phyloP scores from a whole-genome alignment of 768 basidiomycete species.

The Pleurotus tuoliensis region DNA sequence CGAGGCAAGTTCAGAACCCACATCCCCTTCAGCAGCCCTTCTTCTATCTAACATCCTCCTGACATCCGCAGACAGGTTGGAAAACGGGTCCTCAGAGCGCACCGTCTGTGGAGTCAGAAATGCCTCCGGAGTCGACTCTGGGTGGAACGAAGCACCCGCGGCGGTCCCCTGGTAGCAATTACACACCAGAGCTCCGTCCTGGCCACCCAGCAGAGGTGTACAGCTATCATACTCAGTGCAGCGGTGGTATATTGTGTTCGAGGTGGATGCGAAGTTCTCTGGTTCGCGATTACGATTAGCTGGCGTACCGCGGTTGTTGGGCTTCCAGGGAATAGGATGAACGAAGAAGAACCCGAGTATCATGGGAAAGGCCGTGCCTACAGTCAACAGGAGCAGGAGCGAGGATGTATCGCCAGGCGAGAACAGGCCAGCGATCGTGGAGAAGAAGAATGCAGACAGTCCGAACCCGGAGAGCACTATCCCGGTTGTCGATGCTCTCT shows the following conservation, averaged over 20 bases:
- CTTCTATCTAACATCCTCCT: neutral
- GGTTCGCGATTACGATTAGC: conserved; percentile 9
- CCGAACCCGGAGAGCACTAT: conserved; percentile 86
- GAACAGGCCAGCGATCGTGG: conserved; percentile 62
- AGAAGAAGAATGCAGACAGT: conserved; percentile 91
- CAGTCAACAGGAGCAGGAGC: conserved; percentile 68
- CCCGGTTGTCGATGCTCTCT: conserved; percentile 74
- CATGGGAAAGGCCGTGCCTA: conserved; percentile 81
- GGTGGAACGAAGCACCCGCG: neutral
- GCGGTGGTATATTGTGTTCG: neutral
- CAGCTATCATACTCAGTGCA: conserved; percentile 8
- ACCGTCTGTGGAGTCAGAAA: neutral
- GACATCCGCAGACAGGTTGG: neutral
- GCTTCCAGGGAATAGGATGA: conserved; percentile 59
- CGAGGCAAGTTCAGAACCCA: neutral
- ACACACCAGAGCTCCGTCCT: neutral
- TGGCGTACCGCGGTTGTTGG: conserved; percentile 19
- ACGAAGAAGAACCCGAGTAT: conserved; percentile 73
- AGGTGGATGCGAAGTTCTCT: conserved; percentile 16
- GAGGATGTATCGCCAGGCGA: conserved; percentile 78
- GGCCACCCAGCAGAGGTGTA: conserved; percentile 3
- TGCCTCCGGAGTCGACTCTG: neutral
- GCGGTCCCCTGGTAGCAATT: neutral
- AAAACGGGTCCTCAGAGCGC: neutral
- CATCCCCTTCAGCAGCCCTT: neutral